Conservation (phyloP, 805 yeast genomes). For the Saturnispora gosingensis region DNA sequence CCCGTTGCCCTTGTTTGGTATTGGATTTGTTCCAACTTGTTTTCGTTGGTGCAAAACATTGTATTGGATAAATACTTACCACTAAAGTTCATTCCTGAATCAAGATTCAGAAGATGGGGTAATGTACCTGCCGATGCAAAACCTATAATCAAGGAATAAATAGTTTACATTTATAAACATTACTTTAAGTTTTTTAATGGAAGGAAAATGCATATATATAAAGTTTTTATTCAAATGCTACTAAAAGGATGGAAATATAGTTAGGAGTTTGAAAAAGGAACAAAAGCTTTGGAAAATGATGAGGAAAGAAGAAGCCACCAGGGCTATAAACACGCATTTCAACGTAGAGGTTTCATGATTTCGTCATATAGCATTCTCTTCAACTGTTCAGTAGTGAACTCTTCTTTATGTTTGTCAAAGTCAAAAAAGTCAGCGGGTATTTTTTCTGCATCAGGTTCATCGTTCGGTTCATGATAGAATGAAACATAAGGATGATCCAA, state of each 20-base stretch:
- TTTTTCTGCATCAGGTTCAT: constrained; percentile 80
- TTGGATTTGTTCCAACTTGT: constrained; percentile 82
- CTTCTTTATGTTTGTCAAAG: constrained; percentile 78
- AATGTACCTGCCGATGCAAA: constrained; percentile 9
- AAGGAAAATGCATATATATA: not conserved
- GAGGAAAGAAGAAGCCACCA: not conserved
- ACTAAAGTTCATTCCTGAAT: constrained; percentile 38
- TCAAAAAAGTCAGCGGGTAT: constrained; percentile 83
- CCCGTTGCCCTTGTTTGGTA: constrained; percentile 76
- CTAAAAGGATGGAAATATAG: not conserved
- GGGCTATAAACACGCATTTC: not conserved
- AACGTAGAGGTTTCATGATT: constrained; percentile 47
- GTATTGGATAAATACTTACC: constrained; percentile 61
- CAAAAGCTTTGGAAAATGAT: not conserved
- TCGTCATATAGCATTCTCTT: constrained; percentile 73
- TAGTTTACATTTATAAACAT: not conserved
- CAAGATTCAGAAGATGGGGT: constrained; percentile 15
- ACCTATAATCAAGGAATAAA: not conserved
- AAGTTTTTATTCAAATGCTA: not conserved
- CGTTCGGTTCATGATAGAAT: constrained; percentile 90
- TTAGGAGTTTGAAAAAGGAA: not conserved
- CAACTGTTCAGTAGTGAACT: constrained; percentile 64
- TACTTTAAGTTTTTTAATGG: not conserved
- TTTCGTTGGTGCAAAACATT: constrained; percentile 67
- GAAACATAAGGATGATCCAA: constrained; percentile 76